phyloP scores from a whole-genome alignment of 805 yeast genomes.

The Huiozyma naganishii region DNA sequence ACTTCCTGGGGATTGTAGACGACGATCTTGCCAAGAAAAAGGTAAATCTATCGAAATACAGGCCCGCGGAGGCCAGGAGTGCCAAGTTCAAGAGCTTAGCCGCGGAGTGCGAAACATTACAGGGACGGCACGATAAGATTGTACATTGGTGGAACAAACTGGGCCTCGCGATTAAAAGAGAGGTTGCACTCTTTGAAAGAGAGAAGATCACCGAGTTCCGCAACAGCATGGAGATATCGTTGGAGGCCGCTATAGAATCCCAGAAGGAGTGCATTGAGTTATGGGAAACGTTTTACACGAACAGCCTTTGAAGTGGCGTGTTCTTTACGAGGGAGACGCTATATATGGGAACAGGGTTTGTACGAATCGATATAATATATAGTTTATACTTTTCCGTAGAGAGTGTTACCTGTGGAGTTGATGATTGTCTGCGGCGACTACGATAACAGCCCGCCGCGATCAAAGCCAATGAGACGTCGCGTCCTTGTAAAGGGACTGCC shows the following conservation, averaged over 20 bases:
- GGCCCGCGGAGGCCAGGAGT: slow-evolving; percentile 32
- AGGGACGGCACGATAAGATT: slow-evolving; percentile 41
- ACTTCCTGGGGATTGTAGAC: slow-evolving; percentile 38
- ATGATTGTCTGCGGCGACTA: neutral
- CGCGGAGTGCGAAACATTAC: slow-evolving; percentile 47
- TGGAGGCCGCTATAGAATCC: slow-evolving; percentile 83
- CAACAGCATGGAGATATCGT: slow-evolving; percentile 77
- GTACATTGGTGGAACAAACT: slow-evolving; percentile 54
- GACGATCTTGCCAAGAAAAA: slow-evolving; percentile 38
- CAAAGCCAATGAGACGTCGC: slow-evolving; percentile 74
- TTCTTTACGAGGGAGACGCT: neutral
- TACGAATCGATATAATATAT: neutral
- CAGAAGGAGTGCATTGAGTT: slow-evolving; percentile 84
- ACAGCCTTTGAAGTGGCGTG: slow-evolving; percentile 13
- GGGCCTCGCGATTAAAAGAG: slow-evolving; percentile 54
- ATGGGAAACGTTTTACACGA: slow-evolving; percentile 82
- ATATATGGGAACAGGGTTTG: neutral
- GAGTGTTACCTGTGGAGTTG: neutral
- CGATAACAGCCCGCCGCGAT: neutral
- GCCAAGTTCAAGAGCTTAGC: slow-evolving; percentile 53
- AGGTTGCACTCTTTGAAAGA: slow-evolving; percentile 55
- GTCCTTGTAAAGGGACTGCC: slow-evolving; percentile 88
- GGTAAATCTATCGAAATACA: slow-evolving; percentile 35
- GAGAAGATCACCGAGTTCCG: slow-evolving; percentile 78
- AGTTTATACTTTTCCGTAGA: neutral